Conservation (phyloP, 2,329 filamentous ascomycete genomes). For the Aspergillus brunneoviolaceus region DNA sequence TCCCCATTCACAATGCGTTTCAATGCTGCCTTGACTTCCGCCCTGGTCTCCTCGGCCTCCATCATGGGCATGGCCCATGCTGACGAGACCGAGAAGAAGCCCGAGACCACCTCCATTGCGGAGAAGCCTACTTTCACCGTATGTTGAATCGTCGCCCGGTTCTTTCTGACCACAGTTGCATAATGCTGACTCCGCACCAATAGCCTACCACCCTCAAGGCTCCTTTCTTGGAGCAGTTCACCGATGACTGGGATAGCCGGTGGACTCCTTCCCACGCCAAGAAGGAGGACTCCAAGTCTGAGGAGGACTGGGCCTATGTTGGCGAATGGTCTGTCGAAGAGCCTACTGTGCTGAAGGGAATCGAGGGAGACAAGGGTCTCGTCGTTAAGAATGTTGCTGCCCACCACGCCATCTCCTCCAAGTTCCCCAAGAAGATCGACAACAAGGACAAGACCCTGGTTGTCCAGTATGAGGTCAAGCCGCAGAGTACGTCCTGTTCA, state of each 20-base stretch:
- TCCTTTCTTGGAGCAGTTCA: conserved; percentile 98
- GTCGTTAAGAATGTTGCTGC: conserved; percentile 97
- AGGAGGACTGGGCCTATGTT: conserved; percentile 94
- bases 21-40: conserved; percentile 72
- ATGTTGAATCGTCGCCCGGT: conserved; percentile 45
- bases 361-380: conserved; percentile 92
- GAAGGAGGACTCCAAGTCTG: conserved; percentile 80
- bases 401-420: conserved; percentile 98
- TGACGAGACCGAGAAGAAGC: conserved; percentile 64
- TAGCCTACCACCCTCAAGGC: conserved; percentile 87
- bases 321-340: conserved; percentile 97
- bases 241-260: conserved; percentile 87
- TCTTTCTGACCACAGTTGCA: conserved; percentile 2
- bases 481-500: conserved; percentile 71
- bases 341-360: conserved; percentile 84
- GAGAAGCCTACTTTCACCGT: conserved; percentile 85
- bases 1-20: conserved; percentile 70
- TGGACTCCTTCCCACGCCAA: conserved; percentile 97
- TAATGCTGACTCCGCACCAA: conserved; percentile 14
- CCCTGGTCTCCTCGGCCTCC: conserved; percentile 68
- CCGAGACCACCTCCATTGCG: conserved; percentile 54
- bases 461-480: conserved; percentile 98
- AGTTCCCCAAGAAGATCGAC: conserved; percentile 94
- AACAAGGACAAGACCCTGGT: conserved; percentile 97
- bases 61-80: conserved; percentile 65